These are phyloP conservation scores for Samsoniella hepiali DNA, from an alignment of 2,329 filamentous ascomycete genomes.

Conservation along the genomic window DNA sequence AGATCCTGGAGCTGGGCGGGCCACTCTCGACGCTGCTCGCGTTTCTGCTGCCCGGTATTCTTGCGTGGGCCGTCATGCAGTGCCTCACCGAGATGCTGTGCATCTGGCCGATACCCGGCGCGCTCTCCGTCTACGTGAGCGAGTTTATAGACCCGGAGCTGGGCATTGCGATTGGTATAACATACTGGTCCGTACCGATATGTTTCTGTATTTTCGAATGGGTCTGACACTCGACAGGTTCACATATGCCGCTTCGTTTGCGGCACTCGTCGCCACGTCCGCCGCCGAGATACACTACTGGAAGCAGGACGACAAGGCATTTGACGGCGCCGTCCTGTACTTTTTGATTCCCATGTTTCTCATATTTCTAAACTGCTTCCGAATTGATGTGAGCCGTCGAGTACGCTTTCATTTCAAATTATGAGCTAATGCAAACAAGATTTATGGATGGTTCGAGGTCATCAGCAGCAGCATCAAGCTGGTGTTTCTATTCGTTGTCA, in stretches of 20 bases:
- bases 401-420: neutral
- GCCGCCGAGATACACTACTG: slow-evolving; percentile 28
- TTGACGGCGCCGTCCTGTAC: slow-evolving; percentile 25
- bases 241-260: slow-evolving; percentile 29
- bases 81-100: slow-evolving; percentile 32
- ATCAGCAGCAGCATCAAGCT: slow-evolving; percentile 27
- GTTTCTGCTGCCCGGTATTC: slow-evolving; percentile 28
- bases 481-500: slow-evolving; percentile 26
- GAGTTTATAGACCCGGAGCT: slow-evolving; percentile 33
- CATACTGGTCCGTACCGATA: slow-evolving; percentile 28
- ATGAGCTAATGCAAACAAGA: slow-evolving; percentile 18
- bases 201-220: too few species aligned
- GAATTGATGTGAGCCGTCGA: slow-evolving; percentile 24
- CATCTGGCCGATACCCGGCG: slow-evolving; percentile 33
- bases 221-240: slow-evolving; percentile 24
- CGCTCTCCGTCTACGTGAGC: slow-evolving; percentile 31
- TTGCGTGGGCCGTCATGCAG: slow-evolving; percentile 32
- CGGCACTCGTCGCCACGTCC: slow-evolving; percentile 26
- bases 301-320: slow-evolving; percentile 19
- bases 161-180: slow-evolving; percentile 31
- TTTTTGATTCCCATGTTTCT: slow-evolving; percentile 25
- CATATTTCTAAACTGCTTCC: slow-evolving; percentile 25
- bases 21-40: slow-evolving; percentile 28
- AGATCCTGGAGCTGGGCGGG: slow-evolving; percentile 29
- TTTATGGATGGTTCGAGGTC: slow-evolving; percentile 30